A percentile compares a stretch with the other conserved stretches of the same genome.
Evolutionary conservation across 805 yeast genomes (phyloP).

Genomic region (Candida alai): DNA sequence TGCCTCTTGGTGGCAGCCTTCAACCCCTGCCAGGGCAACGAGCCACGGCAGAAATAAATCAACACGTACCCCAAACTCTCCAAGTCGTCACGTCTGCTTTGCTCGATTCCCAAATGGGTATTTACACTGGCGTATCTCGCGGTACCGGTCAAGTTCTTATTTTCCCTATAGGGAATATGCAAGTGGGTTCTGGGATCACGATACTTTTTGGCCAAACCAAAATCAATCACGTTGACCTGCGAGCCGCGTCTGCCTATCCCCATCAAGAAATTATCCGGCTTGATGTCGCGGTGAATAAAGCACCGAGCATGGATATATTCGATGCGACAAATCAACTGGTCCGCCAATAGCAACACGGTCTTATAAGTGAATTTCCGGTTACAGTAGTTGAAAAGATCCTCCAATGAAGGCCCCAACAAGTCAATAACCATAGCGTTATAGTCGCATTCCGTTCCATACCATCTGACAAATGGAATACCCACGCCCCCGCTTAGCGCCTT

Average conservation of each 20-base stretch:
- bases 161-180: conserved; percentile 95
- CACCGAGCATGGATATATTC: conserved; percentile 95
- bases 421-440: conserved; percentile 97
- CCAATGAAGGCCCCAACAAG: conserved; percentile 89
- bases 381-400: conserved; percentile 94
- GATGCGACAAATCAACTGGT: conserved; percentile 88
- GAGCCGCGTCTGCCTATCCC: conserved; percentile 93
- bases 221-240: conserved; percentile 90
- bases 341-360: conserved; percentile 89
- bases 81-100: conserved; percentile 92
- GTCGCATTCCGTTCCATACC: conserved; percentile 94
- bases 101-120: conserved; percentile 96
- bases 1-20: conserved; percentile 96
- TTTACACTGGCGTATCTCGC: conserved; percentile 95
- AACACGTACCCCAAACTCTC: conserved; percentile 93
- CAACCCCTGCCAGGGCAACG: conserved; percentile 98
- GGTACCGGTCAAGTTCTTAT: conserved; percentile 94
- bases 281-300: conserved; percentile 80
- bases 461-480: conserved; percentile 94
- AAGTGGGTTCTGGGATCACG: conserved; percentile 91
- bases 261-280: conserved; percentile 82
- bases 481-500: conserved; percentile 94
- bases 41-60: conserved; percentile 91
- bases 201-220: conserved; percentile 90
- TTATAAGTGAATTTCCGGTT: conserved; percentile 89